Evolutionary conservation across 768 basidiomycete species (phyloP).

Genomic region (Scleroderma citrinum): DNA sequence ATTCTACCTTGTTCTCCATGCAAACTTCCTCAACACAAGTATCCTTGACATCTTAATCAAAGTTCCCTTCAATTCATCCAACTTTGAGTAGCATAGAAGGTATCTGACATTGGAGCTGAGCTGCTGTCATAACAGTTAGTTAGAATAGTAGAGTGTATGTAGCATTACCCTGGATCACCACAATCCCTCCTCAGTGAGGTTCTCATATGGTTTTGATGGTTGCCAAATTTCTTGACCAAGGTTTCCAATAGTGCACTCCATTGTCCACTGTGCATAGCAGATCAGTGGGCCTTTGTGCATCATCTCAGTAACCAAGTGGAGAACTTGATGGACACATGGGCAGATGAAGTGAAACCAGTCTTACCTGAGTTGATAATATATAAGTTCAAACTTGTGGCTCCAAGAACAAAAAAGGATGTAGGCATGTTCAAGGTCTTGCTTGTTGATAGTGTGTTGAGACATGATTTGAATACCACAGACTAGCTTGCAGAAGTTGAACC

Average conservation of each 20-base stretch:
- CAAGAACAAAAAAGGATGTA: conserved; percentile 13
- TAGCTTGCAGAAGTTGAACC: not conserved
- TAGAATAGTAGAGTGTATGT: not conserved
- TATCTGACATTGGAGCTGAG: too few species aligned
- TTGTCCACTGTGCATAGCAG: conserved; percentile 23
- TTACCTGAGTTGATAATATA: conserved; percentile 18
- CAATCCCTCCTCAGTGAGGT: conserved; percentile 22
- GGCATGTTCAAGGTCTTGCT: not conserved
- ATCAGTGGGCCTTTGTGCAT: conserved; percentile 12
- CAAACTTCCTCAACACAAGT: too few species aligned
- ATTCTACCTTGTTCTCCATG: too few species aligned
- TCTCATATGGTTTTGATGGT: conserved; percentile 20
- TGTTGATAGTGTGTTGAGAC: not conserved
- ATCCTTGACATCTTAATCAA: too few species aligned
- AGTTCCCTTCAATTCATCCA: too few species aligned
- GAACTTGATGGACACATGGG: conserved; percentile 20
- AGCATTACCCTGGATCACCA: conserved; percentile 1
- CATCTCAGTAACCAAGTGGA: conserved; percentile 10
- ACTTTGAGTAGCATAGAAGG: too few species aligned
- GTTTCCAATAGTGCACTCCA: conserved; percentile 22
- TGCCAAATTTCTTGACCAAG: conserved; percentile 21
- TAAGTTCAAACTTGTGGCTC: conserved; percentile 19
- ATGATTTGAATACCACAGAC: not conserved
- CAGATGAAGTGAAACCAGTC: conserved; percentile 24
- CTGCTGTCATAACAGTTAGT: too few species aligned